Evolutionary conservation across 805 yeast species (phyloP), one percentile per base, ranked within the genome.

Genomic region (Blastobotrys robertii): DNA sequence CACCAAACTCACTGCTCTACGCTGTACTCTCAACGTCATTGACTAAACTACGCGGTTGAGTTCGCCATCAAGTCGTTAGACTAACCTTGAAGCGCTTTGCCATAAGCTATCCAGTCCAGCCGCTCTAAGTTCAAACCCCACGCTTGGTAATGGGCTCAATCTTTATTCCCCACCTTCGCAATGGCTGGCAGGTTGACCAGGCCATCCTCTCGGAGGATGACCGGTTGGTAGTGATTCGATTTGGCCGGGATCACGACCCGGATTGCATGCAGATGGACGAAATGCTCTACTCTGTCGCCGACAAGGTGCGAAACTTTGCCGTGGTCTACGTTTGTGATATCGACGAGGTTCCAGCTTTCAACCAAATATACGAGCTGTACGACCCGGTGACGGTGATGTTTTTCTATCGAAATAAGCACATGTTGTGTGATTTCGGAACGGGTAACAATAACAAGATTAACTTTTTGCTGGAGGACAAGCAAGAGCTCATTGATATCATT

Each of bases 381-480:
- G 97, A 88, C 54, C 94, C 95, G 11, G 75, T 85, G 70, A 80
- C 95, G 36, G 69, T 92, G 41, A 92, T 92, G 97, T 88, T 90
- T 58, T 90, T 92, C 62, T 86, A 74, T 64, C 69, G 94, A 41
- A 90, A 90, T 65, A 63, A 86, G 60, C 97, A 90, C 62, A 88
- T 90, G 94, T 79, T 92, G 94, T 85, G 96, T 63, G 98, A 92
- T 67, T 87, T 88, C 62, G 98, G 98, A 2, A 92, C 97, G 0
- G 98, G 98, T 29, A 87, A 92, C 59, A 92, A 92, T 63, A 92
- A 92, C 68, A 90, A 92, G 68, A 67, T 92, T 67, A 87, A 86
- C 57, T 90, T 90, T 62, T 70, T 77, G 9, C 59, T 82, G 15
- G 79, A 76, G 34, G 84, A 84, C 58, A 79, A 81, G 47, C 96